phyloP scores from a whole-genome alignment of 2,329 filamentous ascomycete genomes.

The Arthrobotrys entomopaga region DNA sequence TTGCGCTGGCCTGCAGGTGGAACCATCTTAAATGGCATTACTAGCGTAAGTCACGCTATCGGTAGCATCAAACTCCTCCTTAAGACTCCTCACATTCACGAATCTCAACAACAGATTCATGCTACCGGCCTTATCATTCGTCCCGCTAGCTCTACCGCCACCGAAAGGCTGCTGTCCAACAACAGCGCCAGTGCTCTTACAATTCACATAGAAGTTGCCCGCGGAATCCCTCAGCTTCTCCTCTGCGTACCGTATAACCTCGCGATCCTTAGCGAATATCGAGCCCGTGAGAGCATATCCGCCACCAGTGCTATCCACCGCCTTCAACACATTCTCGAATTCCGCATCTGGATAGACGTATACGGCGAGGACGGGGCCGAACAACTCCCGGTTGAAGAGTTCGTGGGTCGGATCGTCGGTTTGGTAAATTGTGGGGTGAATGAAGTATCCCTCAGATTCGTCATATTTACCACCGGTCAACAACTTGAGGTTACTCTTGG shows the following conservation, averaged over 20 bases:
- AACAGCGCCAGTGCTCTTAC: conserved; percentile 79
- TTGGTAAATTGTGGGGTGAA: conserved; percentile 83
- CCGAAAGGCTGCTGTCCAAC: conserved; percentile 79
- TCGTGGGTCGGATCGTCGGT: conserved; percentile 78
- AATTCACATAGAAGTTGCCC: conserved; percentile 88
- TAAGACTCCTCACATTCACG: conserved; percentile 74
- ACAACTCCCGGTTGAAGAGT: conserved; percentile 81
- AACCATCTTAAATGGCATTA: conserved; percentile 70
- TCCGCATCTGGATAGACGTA: conserved; percentile 80
- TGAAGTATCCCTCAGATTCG: conserved; percentile 80
- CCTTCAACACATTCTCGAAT: conserved; percentile 61
- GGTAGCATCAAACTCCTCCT: conserved; percentile 78
- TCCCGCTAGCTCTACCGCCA: conserved; percentile 74
- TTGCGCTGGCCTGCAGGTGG: neutral
- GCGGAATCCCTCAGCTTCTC: conserved; percentile 77
- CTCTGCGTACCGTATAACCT: conserved; percentile 74
- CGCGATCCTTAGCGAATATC: conserved; percentile 77
- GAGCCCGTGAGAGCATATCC: conserved; percentile 83
- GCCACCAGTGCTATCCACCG: conserved; percentile 64
- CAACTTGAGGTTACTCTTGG: conserved; percentile 71
- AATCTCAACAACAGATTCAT: conserved; percentile 73
- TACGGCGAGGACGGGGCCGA: conserved; percentile 78
- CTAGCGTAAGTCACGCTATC: conserved; percentile 75
- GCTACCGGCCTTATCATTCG: conserved; percentile 78
- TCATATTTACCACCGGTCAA: conserved; percentile 81